phyloP scores from a whole-genome alignment of 1,284 basidiomycete genomes.

The Hymenochaete sp. region DNA sequence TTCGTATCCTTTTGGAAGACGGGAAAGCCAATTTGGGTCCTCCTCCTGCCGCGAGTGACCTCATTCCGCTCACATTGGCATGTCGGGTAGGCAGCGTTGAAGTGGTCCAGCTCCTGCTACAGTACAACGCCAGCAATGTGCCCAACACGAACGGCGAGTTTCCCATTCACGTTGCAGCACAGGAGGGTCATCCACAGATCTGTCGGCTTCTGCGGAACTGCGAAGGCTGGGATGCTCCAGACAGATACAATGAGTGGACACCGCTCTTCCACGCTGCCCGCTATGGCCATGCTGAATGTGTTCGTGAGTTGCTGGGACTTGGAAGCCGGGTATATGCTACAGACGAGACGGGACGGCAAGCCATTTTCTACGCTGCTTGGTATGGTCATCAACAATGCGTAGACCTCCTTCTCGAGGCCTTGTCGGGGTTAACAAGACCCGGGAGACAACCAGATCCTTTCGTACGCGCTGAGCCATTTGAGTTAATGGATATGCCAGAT shows the following conservation, averaged over 20 bases:
- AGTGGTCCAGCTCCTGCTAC: constrained; percentile 72
- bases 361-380: constrained; percentile 97
- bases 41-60: constrained; percentile 52
- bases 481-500: no score
- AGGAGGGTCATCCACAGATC: constrained; percentile 83
- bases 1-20: constrained; percentile 67
- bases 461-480: no score
- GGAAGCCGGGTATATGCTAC: constrained; percentile 66
- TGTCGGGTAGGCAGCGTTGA: constrained; percentile 85
- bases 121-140: constrained; percentile 69
- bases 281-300: constrained; percentile 74
- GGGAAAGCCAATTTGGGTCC: constrained; percentile 54
- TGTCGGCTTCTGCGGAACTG: constrained; percentile 70
- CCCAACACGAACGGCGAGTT: constrained; percentile 94
- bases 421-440: constrained; percentile 23
- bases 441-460: constrained; percentile 26
- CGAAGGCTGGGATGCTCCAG: constrained; percentile 81
- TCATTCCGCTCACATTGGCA: constrained; percentile 86
- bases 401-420: constrained; percentile 57
- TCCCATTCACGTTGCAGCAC: constrained; percentile 96
- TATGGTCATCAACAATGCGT: constrained; percentile 85
- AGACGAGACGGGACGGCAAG: constrained; percentile 83
- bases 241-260: constrained; percentile 98
- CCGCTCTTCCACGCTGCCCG: constrained; percentile 94
- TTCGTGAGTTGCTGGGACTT: constrained; percentile 71